Conservation (phyloP, 2,329 filamentous ascomycete genomes). For the Mollisia scopiformis region DNA sequence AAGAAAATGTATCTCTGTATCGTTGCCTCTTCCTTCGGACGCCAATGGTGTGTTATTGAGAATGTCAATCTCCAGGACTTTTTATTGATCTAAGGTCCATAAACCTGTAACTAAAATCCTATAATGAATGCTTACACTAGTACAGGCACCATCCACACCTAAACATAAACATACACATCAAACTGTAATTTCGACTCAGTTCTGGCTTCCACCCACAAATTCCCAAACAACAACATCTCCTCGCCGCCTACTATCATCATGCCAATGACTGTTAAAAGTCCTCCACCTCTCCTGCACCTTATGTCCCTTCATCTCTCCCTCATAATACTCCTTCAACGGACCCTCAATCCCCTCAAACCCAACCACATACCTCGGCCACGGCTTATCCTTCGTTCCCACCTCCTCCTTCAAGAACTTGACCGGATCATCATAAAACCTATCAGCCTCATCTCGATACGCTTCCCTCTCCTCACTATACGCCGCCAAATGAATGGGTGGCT, state of each 20-base stretch:
- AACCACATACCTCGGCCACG: conserved; percentile 59
- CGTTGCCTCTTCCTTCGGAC: too few relatives aligned
- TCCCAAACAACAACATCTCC: conserved; percentile 65
- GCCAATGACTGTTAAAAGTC: conserved; percentile 63
- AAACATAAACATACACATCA: not conserved
- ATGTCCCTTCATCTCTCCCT: conserved; percentile 46
- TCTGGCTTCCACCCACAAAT: conserved; percentile 26
- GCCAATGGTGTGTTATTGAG: too few relatives aligned
- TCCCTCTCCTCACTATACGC: conserved; percentile 63
- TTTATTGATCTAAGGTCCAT: not conserved
- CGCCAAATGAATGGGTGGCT: conserved; percentile 74
- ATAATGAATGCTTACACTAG: not conserved
- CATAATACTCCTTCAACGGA: conserved; percentile 47
- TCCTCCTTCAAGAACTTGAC: conserved; percentile 53
- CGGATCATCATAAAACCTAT: conserved; percentile 80
- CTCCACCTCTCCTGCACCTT: conserved; percentile 54
- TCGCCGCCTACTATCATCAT: conserved; percentile 60
- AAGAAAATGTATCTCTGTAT: not conserved
- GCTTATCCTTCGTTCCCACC: conserved; percentile 36
- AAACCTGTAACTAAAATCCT: not conserved
- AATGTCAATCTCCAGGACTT: too few relatives aligned
- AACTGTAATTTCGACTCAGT: not conserved
- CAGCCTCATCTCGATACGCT: conserved; percentile 84
- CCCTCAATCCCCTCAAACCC: conserved; percentile 62
- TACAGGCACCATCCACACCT: not conserved